Conservation (phyloP, 164 flowering plant species). For the Platanus orientalis region DNA sequence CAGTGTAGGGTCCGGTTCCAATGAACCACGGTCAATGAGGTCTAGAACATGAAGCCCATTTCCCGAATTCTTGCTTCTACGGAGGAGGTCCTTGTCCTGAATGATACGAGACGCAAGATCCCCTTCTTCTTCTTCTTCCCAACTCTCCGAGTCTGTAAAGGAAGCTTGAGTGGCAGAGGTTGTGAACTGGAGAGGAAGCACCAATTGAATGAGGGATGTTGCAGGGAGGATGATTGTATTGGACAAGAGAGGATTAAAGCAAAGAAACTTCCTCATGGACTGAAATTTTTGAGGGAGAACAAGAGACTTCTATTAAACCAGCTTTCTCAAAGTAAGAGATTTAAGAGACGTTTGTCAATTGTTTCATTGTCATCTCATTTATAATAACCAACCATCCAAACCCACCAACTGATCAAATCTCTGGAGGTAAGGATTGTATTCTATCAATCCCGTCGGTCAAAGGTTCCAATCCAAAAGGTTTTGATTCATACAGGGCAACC, state of each 20-base stretch:
- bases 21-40: constrained; percentile 38
- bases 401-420: no score
- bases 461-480: no score
- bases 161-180: constrained; percentile 14
- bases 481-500: no score
- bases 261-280: constrained; percentile 10
- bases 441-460: no score
- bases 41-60: constrained; percentile 52
- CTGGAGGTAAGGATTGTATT: no score
- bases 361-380: no score
- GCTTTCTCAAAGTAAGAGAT: no score
- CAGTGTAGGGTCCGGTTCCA: constrained; percentile 32
- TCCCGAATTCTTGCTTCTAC: constrained; percentile 18
- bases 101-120: constrained; percentile 15
- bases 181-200: constrained; percentile 7
- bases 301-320: no score
- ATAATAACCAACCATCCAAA: no score
- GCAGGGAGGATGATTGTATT: background rate
- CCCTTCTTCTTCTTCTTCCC: constrained; percentile 6
- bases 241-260: background rate
- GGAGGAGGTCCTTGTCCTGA: constrained; percentile 45
- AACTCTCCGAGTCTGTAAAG: constrained; percentile 12
- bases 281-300: no score
- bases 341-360: no score
- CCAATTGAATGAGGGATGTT: background rate